phyloP scores from a whole-genome alignment of 768 basidiomycete species.

The Russula sp. region DNA sequence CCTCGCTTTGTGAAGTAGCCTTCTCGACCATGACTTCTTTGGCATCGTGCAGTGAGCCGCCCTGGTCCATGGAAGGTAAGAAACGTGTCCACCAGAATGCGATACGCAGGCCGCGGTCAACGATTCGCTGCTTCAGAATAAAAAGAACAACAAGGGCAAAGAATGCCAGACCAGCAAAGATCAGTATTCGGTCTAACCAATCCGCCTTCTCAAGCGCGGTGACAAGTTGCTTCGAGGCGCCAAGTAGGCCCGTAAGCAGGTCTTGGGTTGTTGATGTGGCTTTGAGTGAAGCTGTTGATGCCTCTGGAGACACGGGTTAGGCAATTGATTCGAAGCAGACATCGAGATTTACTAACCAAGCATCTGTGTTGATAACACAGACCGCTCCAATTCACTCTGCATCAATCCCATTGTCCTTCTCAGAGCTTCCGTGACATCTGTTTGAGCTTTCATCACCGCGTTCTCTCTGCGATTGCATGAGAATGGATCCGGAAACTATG shows the following conservation, averaged over 20 bases:
- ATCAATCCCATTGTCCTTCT: conserved; percentile 78
- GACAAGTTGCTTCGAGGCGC: conserved; percentile 77
- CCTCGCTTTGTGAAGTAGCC: neutral
- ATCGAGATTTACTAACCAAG: conserved; percentile 45
- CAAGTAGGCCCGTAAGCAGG: conserved; percentile 58
- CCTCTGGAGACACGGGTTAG: conserved; percentile 40
- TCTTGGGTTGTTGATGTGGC: conserved; percentile 75
- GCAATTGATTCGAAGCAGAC: neutral
- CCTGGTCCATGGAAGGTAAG: conserved; percentile 34
- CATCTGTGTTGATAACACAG: conserved; percentile 78
- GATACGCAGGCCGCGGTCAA: conserved; percentile 71
- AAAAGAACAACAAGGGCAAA: conserved; percentile 81
- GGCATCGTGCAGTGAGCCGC: neutral
- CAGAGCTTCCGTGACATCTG: conserved; percentile 82
- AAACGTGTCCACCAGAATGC: conserved; percentile 88
- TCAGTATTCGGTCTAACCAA: conserved; percentile 84
- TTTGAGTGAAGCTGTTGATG: conserved; percentile 69
- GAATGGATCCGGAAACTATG: neutral
- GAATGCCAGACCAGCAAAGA: conserved; percentile 71
- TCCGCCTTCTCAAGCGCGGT: conserved; percentile 85
- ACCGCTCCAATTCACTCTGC: conserved; percentile 88
- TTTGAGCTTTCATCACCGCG: conserved; percentile 78
- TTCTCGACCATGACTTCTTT: neutral
- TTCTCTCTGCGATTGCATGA: conserved; percentile 52
- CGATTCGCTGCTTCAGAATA: conserved; percentile 79